A percentile compares a stretch with the other conserved stretches of the same genome.
phyloP scores from a whole-genome alignment of 2,329 filamentous ascomycete species.

The Apiospora hydei region DNA sequence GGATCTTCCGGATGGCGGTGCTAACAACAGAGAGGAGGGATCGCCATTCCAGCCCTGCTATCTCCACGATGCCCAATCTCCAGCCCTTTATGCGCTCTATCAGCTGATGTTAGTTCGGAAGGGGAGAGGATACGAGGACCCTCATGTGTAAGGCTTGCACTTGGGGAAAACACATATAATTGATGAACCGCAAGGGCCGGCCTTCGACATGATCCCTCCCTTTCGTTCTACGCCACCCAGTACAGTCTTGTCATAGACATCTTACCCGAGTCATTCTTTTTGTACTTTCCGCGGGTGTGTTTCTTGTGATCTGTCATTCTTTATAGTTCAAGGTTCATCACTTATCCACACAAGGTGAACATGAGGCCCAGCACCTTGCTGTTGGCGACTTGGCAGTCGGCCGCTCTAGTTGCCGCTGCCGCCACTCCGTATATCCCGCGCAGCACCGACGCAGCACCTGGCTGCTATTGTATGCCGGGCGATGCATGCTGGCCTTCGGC shows the following conservation, averaged over 20 bases:
- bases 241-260: conserved; percentile 3
- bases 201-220: background rate
- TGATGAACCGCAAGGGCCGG: background rate
- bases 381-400: background rate
- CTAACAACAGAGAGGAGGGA: background rate
- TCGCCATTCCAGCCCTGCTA: background rate
- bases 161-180: background rate
- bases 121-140: background rate
- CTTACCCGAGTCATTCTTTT: conserved; percentile 15
- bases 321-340: background rate
- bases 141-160: background rate
- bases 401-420: background rate
- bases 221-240: background rate
- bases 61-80: conserved; percentile 4
- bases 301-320: background rate
- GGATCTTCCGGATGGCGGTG: conserved; percentile 5
- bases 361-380: conserved; percentile 14
- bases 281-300: background rate
- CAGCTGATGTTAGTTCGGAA: background rate
- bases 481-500: conserved; percentile 34
- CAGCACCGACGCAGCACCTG: background rate
- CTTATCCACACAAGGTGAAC: background rate
- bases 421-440: background rate
- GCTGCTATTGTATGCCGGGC: conserved; percentile 32
- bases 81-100: background rate